Conservation (phyloP, 352 stramenopile species). For the Phytophthora citricola region DNA sequence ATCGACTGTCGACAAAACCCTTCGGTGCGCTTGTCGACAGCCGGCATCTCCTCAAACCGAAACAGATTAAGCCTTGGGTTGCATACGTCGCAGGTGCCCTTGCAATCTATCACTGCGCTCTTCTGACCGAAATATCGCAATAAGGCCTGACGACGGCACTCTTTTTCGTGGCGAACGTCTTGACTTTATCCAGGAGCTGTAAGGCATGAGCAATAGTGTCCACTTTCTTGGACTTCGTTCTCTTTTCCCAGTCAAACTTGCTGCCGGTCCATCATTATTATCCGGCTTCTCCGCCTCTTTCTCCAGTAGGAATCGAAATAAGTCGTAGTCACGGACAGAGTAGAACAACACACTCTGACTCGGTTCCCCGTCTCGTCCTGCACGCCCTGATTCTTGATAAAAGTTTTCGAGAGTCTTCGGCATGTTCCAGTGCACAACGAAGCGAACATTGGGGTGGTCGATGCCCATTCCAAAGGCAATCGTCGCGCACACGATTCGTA, state of each 20-base stretch:
- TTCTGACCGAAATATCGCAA: conserved; percentile 66
- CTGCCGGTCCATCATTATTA: background rate
- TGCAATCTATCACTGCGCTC: conserved; percentile 52
- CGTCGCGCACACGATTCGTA: conserved; percentile 90
- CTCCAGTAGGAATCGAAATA: conserved; percentile 56
- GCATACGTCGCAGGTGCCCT: conserved; percentile 63
- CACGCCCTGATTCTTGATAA: conserved; percentile 96
- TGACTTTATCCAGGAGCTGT: conserved; percentile 45
- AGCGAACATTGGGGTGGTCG: conserved; percentile 90
- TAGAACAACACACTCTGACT: conserved; percentile 90
- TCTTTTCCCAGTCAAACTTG: conserved; percentile 4
- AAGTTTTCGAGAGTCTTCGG: conserved; percentile 95
- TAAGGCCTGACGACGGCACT: conserved; percentile 60
- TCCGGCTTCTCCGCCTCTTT: conserved; percentile 29
- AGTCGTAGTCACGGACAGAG: conserved; percentile 51
- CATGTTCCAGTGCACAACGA: conserved; percentile 91
- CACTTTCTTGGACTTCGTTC: conserved; percentile 7
- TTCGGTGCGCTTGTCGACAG: conserved; percentile 34
- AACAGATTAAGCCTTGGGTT: conserved; percentile 64
- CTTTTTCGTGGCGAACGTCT: conserved; percentile 51
- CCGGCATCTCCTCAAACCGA: conserved; percentile 45
- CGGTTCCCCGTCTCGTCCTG: conserved; percentile 92
- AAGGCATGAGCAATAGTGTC: conserved; percentile 32
- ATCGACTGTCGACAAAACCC: conserved; percentile 34
- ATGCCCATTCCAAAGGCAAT: conserved; percentile 95